Evolutionary conservation across 257 asterid genomes (phyloP).

Genomic region (Primulina eburnea): DNA sequence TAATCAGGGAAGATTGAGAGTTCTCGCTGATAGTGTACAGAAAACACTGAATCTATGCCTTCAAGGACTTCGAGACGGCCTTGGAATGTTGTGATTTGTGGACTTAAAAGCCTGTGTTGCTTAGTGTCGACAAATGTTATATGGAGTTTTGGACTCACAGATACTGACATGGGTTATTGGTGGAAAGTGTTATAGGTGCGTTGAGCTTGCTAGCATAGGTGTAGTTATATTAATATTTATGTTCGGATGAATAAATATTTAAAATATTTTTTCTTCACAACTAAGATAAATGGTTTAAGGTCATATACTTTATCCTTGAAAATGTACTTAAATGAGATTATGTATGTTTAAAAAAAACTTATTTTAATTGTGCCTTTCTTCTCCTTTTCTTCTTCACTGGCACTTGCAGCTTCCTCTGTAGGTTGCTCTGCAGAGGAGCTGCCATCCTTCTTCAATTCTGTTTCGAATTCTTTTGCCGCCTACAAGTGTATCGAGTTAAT

Average conservation of each 20-base stretch:
- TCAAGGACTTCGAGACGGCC: conserved; percentile 81
- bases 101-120: neutral
- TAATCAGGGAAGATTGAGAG: conserved; percentile 84
- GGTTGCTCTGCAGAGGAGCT: conserved; percentile 44
- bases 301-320: neutral
- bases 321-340: too few relatives aligned
- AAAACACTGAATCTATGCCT: conserved; percentile 73
- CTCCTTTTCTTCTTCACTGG: conserved; percentile 47
- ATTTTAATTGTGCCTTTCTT: neutral
- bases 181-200: conserved; percentile 13
- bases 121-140: neutral
- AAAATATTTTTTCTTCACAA: too few relatives aligned
- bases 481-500: conserved; percentile 26
- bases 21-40: conserved; percentile 86
- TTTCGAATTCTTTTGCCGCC: conserved; percentile 93
- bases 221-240: conserved; percentile 4
- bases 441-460: conserved; percentile 69
- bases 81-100: conserved; percentile 31
- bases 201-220: conserved; percentile 23
- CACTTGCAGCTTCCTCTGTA: conserved; percentile 29
- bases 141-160: conserved; percentile 19
- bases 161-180: conserved; percentile 3
- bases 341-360: too few relatives aligned
- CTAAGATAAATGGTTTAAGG: neutral
- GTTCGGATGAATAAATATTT: too few relatives aligned